Evolutionary conservation across 805 yeast genomes (phyloP).

Genomic region (Schizosaccharomyces octosporus): DNA sequence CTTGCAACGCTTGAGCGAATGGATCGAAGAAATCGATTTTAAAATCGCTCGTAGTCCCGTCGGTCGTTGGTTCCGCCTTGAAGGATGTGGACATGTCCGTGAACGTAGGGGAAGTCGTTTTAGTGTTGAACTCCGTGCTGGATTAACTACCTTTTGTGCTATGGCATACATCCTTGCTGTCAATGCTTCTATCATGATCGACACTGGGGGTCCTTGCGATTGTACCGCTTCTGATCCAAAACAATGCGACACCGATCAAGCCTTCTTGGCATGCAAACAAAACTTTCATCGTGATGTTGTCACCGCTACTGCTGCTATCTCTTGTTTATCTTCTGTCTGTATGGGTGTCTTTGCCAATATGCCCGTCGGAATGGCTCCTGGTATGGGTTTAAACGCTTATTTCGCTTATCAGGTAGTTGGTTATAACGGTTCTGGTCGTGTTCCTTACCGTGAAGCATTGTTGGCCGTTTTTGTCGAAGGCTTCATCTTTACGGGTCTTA

Average conservation of each 20-base stretch:
- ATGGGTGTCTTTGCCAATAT: constrained; percentile 10
- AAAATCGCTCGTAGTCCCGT: constrained; percentile 6
- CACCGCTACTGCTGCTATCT: constrained; percentile 10
- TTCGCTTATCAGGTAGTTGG: constrained; percentile 10
- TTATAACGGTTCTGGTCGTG: constrained; percentile 9
- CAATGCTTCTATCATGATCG: constrained; percentile 8
- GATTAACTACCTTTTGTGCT: constrained; percentile 9
- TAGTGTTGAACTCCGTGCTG: constrained; percentile 9
- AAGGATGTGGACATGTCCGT: constrained; percentile 7
- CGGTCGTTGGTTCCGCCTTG: constrained; percentile 9
- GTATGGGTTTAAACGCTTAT: constrained; percentile 10
- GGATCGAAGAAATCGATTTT: constrained; percentile 6
- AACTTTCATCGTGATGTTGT: constrained; percentile 8
- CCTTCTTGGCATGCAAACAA: constrained; percentile 6
- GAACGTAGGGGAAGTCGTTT: constrained; percentile 9
- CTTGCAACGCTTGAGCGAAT: neutral
- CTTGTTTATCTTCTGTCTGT: constrained; percentile 8
- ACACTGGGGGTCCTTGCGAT: constrained; percentile 9
- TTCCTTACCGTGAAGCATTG: constrained; percentile 8
- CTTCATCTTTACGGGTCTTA: constrained; percentile 8
- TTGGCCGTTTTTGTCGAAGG: constrained; percentile 10
- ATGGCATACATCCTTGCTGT: constrained; percentile 10
- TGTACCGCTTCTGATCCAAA: constrained; percentile 7
- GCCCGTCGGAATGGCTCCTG: constrained; percentile 10
- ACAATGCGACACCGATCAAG: constrained; percentile 7